Percentiles rank a stretch among this genome's conserved stretches.
Evolutionary conservation across 2,329 filamentous ascomycete species (phyloP).

Genomic region (Aureobasidium sp.): DNA sequence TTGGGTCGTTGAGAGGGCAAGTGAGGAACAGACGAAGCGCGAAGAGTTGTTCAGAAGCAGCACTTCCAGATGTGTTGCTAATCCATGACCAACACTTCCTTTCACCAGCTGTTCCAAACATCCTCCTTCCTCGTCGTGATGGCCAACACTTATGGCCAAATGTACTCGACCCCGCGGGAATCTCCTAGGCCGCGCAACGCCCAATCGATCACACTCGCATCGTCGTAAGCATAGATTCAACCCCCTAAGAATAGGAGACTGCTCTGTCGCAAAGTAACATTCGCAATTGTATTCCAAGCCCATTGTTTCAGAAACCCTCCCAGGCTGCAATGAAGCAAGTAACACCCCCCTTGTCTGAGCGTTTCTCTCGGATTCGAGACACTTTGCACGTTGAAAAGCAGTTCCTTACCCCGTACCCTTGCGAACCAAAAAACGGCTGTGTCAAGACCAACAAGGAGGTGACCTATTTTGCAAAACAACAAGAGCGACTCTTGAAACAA

Average conservation of each 20-base stretch:
- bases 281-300: not conserved
- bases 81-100: not conserved
- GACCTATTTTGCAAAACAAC: too few species aligned
- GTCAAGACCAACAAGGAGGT: too few species aligned
- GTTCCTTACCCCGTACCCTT: not conserved
- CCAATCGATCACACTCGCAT: not conserved
- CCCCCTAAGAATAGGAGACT: not conserved
- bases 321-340: not conserved
- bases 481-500: not conserved
- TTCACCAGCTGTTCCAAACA: not conserved
- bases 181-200: not conserved
- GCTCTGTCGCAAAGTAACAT: not conserved
- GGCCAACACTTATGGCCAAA: not conserved
- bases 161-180: not conserved
- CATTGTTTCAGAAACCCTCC: not conserved
- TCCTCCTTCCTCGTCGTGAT: not conserved
- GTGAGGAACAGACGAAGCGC: not conserved
- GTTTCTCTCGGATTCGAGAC: not conserved
- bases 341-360: not conserved
- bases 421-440: too few species aligned
- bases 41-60: too few species aligned
- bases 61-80: not conserved
- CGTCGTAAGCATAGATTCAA: not conserved
- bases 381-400: not conserved
- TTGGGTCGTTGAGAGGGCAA: not conserved